Evolutionary conservation across 208 protist species (phyloP).

Genomic region (Naegleria lovaniensis): DNA sequence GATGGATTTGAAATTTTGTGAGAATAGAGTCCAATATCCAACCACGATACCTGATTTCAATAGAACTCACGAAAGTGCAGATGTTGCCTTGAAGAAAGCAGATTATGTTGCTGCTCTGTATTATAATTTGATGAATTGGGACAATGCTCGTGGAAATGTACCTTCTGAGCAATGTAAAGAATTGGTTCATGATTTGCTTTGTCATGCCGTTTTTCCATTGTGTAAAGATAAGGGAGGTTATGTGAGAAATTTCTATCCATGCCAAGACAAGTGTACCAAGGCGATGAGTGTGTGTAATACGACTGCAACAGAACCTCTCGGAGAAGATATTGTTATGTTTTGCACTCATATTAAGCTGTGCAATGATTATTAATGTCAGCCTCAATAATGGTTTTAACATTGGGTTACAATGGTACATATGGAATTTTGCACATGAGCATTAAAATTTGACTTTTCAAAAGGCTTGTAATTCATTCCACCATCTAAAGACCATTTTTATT

Average conservation of each 20-base stretch:
- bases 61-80: neutral
- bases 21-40: neutral
- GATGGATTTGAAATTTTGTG: neutral
- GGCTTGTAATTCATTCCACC: too few relatives aligned
- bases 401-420: too few relatives aligned
- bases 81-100: neutral
- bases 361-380: neutral
- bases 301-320: neutral
- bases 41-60: neutral
- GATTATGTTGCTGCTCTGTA: neutral
- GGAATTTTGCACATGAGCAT: too few relatives aligned
- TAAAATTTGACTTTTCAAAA: too few relatives aligned
- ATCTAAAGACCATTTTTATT: neutral
- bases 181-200: neutral
- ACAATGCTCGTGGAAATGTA: neutral
- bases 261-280: neutral
- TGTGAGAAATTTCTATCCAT: neutral
- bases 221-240: neutral
- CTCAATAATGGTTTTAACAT: too few relatives aligned
- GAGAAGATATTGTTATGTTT: neutral
- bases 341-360: neutral
- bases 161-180: neutral
- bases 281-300: neutral
- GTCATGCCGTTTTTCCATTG: neutral
- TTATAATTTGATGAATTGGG: neutral